Evolutionary conservation across 2,329 filamentous ascomycete genomes (phyloP), one percentile per base, ranked within the genome.

Genomic region (Thelonectria blattea): DNA sequence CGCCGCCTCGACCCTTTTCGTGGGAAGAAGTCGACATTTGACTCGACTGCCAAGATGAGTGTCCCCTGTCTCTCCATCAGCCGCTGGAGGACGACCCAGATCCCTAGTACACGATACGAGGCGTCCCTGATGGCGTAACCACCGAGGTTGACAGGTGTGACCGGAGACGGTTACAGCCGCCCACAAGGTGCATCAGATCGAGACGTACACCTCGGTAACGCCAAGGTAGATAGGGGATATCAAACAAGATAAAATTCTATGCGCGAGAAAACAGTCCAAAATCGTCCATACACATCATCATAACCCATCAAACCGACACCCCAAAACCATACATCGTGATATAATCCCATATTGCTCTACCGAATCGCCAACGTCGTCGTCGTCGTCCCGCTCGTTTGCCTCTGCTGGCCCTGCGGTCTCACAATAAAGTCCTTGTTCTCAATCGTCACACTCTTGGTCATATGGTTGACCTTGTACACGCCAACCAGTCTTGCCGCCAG

Each of bases 391-490:
- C 60, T 66, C 15, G 65, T 52, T 37, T 72, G 68, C 68, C 73
- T 68, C 66, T 73, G 76, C 47, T 72, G 74, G 53, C 67, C 72
- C 47, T 68, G 66, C 27, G 71, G 74, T 67, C 80, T 74, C 61
- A 72, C 73, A 68, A 91, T 91, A 73, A 89, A 95, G 78, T 95
- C 91, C 67, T 82, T 83, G 78, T 95, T 95, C 78, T 95, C 91
- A 64, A 95, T 92, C 54, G 91, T 93, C 20, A 95, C 91, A 76
- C 91, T 93, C 86, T 94, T 95, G 62, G 91, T 95, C 88, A 98
- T 99, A 78, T 99, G 94, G 78, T 96, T 98, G 75, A 99, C 95
- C 83, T 99, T 99, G 83, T 99, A 99, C 57, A 99, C 95, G 68
- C 96, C 96, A 14, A 99, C 93, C 61, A 99, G 85, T 57, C 96